phyloP scores from a whole-genome alignment of 208 protist genomes.

The Angomonas deanei region DNA sequence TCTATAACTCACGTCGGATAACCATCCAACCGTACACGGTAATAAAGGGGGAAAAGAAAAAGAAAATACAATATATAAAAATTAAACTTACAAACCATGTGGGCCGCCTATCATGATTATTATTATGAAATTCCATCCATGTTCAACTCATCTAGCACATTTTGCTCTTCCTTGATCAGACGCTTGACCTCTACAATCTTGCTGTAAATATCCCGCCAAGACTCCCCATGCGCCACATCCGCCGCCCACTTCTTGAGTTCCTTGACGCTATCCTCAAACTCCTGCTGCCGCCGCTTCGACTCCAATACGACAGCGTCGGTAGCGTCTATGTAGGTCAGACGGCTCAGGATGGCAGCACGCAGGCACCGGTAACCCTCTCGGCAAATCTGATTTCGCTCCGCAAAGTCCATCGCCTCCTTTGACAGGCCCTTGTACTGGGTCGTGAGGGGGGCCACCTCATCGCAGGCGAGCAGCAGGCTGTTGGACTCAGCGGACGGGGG shows the following conservation, averaged over 20 bases:
- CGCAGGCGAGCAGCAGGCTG: conserved; percentile 9
- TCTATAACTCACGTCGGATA: not conserved
- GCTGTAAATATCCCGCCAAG: conserved; percentile 71
- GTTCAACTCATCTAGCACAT: conserved; percentile 8
- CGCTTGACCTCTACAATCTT: conserved; percentile 68
- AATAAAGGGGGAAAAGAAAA: not conserved
- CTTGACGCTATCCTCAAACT: conserved; percentile 63
- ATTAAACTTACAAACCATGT: no score
- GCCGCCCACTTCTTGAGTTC: conserved; percentile 75
- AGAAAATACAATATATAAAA: no score
- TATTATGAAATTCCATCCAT: not conserved
- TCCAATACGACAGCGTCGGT: conserved; percentile 40
- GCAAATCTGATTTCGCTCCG: conserved; percentile 37
- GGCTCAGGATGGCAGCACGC: conserved; percentile 56
- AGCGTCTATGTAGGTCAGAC: conserved; percentile 67
- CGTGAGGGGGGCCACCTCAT: not conserved
- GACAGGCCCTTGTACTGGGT: conserved; percentile 23
- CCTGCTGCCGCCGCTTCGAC: conserved; percentile 65
- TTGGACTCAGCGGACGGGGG: conserved; percentile 4
- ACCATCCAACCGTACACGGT: not conserved
- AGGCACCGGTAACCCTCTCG: conserved; percentile 70
- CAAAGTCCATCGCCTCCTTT: conserved; percentile 41
- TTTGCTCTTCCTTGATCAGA: conserved; percentile 59
- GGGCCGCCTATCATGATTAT: no score
- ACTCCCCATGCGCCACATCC: conserved; percentile 50